Evolutionary conservation across 345 rosid species (phyloP), one percentile per base, ranked within the genome.

Genomic region (Populus deltoides): DNA sequence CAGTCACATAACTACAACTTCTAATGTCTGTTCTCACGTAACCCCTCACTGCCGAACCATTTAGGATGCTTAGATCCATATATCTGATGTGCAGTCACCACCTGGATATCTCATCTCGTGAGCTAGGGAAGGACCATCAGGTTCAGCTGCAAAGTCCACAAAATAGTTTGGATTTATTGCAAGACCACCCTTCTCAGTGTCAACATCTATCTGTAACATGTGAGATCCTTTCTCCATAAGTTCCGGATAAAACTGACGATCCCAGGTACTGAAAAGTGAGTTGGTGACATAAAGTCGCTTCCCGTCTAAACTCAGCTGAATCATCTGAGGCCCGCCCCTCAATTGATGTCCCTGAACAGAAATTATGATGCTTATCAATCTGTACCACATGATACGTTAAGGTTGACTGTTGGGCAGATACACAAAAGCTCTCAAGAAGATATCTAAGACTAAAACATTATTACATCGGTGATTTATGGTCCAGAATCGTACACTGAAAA

Each of bases 81-180:
- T 94, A 79, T 95, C 98, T 0, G 98, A 93, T 15, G 98, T 95
- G 90, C 97, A 95, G 81, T 93, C 98, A 45, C 98, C 98, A 8
- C 98, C 98, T 0, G 97, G 98, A 75, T 93, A 95, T 83, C 99
- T 90, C 98, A 93, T 92, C 86, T 95, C 98, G 45, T 95, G 99
- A 5, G 99, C 99, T 36, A 92, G 89, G 39, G 93, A 81, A 33
- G 99, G 95, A 27, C 98, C 98, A 4, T 89, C 91, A 16, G 98
- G 98, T 77, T 92, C 98, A 47, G 80, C 83, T 29, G 88, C 90
- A 25, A 94, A 94, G 89, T 93, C 94, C 33, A 94, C 96, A n/a
- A 89, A 93, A 72, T 92, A 92, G 70, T 90, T 72, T 0, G 90
- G 89, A 88, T 94, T 94, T 69, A 90, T 61, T 1, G 84, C 68